These are phyloP conservation scores for Trypanosoma theileri DNA, from an alignment of 208 protist genomes.

Conservation along the genomic window DNA sequence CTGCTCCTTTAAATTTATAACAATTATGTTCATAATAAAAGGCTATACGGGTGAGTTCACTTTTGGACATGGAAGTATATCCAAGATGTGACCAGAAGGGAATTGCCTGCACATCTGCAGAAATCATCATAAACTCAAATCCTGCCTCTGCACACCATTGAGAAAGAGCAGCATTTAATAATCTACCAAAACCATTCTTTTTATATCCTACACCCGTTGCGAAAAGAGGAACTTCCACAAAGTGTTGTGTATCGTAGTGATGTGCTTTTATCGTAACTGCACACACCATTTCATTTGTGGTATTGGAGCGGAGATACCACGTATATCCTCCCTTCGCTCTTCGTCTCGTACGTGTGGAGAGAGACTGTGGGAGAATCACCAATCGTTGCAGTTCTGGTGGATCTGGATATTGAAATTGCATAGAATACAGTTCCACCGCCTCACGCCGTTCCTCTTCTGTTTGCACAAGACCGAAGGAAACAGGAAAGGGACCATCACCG, in stretches of 20 bases:
- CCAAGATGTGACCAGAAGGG: slow-evolving; percentile 80
- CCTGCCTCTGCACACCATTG: slow-evolving; percentile 57
- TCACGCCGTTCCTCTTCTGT: slow-evolving; percentile 55
- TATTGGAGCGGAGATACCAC: slow-evolving; percentile 73
- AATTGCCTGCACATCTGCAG: slow-evolving; percentile 83
- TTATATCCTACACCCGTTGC: slow-evolving; percentile 88
- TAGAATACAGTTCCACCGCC: slow-evolving; percentile 78
- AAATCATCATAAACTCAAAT: slow-evolving; percentile 87
- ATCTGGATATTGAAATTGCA: slow-evolving; percentile 83
- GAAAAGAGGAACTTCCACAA: slow-evolving; percentile 88
- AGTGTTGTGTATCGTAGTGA: slow-evolving; percentile 70
- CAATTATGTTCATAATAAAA: slow-evolving; percentile 90
- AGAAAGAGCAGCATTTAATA: slow-evolving; percentile 75
- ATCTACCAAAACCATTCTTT: slow-evolving; percentile 70
- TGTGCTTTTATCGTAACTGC: slow-evolving; percentile 78
- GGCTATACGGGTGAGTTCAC: slow-evolving; percentile 71
- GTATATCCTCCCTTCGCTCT: slow-evolving; percentile 73
- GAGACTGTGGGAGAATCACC: slow-evolving; percentile 62
- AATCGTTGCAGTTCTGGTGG: slow-evolving; percentile 66
- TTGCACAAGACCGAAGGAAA: slow-evolving; percentile 71
- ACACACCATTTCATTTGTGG: slow-evolving; percentile 69
- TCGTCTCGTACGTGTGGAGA: slow-evolving; percentile 74
- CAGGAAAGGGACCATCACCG: slow-evolving; percentile 56
- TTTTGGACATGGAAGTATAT: slow-evolving; percentile 71
- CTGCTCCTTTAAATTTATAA: slow-evolving; percentile 81